A percentile compares a stretch with the other conserved stretches of the same genome.
Conservation (phyloP, 2,329 filamentous ascomycete genomes). For the Paraphoma chrysanthemicola region DNA sequence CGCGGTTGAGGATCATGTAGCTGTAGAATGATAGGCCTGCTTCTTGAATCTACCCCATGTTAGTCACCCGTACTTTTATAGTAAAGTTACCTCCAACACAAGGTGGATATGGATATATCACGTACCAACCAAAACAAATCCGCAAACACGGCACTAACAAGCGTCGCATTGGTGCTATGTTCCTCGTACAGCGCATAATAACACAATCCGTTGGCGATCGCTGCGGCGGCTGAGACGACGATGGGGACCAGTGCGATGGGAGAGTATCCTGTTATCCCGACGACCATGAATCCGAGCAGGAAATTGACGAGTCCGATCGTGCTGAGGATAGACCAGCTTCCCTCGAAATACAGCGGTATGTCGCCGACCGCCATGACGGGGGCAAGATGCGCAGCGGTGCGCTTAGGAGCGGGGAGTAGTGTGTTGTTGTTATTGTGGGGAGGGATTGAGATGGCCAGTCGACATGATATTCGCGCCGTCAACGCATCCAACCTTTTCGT, state of each 20-base stretch:
- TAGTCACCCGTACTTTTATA: no score
- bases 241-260: constrained; percentile 2
- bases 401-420: no score
- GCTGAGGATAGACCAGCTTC: constrained; percentile 4
- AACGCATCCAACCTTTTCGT: no score
- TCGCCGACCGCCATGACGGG: not conserved
- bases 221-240: not conserved
- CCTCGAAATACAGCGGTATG: constrained; percentile 3
- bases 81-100: no score
- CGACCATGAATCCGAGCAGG: constrained; percentile 1
- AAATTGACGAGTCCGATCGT: constrained; percentile 1
- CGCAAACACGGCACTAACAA: not conserved
- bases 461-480: no score
- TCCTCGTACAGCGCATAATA: constrained; percentile 1
- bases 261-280: constrained; percentile 1
- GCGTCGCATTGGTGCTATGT: not conserved
- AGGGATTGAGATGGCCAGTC: no score
- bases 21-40: constrained; percentile 5
- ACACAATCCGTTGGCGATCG: constrained; percentile 2
- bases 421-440: no score
- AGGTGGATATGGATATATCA: no score
- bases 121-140: constrained; percentile 6
- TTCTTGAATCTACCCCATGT: constrained; percentile 1
- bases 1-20: constrained; percentile 4
- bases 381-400: no score